Percentiles rank a stretch among this genome's conserved stretches.
Evolutionary conservation across 2,329 filamentous ascomycete species (phyloP).

Genomic region (Ophiocordyceps sinensis): DNA sequence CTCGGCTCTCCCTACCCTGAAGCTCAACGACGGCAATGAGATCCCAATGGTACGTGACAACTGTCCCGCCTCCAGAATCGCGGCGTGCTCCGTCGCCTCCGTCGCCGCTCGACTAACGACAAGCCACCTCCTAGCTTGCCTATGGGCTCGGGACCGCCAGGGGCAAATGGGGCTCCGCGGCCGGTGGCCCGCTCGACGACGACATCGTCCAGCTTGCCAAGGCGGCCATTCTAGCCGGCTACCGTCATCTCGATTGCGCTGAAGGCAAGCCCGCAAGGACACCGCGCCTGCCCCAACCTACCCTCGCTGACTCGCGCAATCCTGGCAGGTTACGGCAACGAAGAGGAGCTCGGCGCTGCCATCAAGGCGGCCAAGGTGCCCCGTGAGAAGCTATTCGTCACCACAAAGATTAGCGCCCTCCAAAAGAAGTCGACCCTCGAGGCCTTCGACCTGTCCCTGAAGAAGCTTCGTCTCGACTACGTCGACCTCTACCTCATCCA

Average conservation of each 20-base stretch:
- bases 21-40: conserved; percentile 58
- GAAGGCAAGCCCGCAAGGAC: conserved; percentile 36
- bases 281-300: neutral
- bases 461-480: conserved; percentile 53
- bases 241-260: conserved; percentile 60
- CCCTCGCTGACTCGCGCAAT: neutral
- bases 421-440: conserved; percentile 26
- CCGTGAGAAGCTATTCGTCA: conserved; percentile 54
- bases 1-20: conserved; percentile 39
- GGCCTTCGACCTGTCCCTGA: conserved; percentile 44
- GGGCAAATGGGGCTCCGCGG: conserved; percentile 26
- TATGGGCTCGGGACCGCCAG: conserved; percentile 60
- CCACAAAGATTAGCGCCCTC: conserved; percentile 38
- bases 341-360: conserved; percentile 55
- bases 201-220: conserved; percentile 34
- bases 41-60: conserved; percentile 47
- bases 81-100: neutral
- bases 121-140: conserved; percentile 32
- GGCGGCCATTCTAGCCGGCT: conserved; percentile 54
- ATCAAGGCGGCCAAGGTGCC: conserved; percentile 53
- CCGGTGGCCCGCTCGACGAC: conserved; percentile 37
- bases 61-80: neutral
- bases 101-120: neutral
- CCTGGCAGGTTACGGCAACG: conserved; percentile 42
- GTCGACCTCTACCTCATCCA: conserved; percentile 59